phyloP scores from a whole-genome alignment of 805 yeast species.

The Myxozyma sirexii region DNA sequence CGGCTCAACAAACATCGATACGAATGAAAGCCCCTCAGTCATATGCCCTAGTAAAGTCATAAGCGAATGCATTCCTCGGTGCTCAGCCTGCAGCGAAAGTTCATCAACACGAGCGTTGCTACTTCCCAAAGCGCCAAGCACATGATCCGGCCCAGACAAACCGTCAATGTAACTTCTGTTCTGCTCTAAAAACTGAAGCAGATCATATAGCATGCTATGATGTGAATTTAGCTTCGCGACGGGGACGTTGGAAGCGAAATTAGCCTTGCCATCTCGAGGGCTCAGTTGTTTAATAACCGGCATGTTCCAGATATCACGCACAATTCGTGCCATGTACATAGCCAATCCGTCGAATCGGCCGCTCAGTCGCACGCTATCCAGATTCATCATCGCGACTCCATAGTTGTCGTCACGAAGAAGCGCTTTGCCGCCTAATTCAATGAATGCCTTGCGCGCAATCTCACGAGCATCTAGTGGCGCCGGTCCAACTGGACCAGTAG shows the following conservation, averaged over 20 bases:
- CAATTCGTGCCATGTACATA: slow-evolving; percentile 72
- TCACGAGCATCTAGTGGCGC: slow-evolving; percentile 45
- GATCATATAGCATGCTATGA: slow-evolving; percentile 41
- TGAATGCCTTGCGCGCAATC: slow-evolving; percentile 41
- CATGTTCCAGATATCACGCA: slow-evolving; percentile 76
- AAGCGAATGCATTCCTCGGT: slow-evolving; percentile 79
- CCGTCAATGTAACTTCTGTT: slow-evolving; percentile 53
- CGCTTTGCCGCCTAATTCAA: slow-evolving; percentile 45
- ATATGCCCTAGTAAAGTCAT: slow-evolving; percentile 72
- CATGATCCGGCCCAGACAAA: slow-evolving; percentile 41
- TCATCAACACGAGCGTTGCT: slow-evolving; percentile 40
- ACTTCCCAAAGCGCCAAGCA: slow-evolving; percentile 35
- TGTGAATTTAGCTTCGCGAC: slow-evolving; percentile 37
- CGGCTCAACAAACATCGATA: slow-evolving; percentile 67
- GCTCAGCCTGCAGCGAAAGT: slow-evolving; percentile 71
- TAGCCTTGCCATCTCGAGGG: slow-evolving; percentile 6
- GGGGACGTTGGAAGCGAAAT: neutral
- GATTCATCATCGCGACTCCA: slow-evolving; percentile 24
- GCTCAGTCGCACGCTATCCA: slow-evolving; percentile 67
- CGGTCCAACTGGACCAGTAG: slow-evolving; percentile 21
- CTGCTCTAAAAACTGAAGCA: slow-evolving; percentile 46
- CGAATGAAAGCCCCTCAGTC: slow-evolving; percentile 87
- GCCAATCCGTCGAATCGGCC: slow-evolving; percentile 90
- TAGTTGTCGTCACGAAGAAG: slow-evolving; percentile 38
- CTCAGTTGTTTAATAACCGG: slow-evolving; percentile 57